phyloP scores from a whole-genome alignment of 139 green algal species.

The Yamagishiella unicocca region DNA sequence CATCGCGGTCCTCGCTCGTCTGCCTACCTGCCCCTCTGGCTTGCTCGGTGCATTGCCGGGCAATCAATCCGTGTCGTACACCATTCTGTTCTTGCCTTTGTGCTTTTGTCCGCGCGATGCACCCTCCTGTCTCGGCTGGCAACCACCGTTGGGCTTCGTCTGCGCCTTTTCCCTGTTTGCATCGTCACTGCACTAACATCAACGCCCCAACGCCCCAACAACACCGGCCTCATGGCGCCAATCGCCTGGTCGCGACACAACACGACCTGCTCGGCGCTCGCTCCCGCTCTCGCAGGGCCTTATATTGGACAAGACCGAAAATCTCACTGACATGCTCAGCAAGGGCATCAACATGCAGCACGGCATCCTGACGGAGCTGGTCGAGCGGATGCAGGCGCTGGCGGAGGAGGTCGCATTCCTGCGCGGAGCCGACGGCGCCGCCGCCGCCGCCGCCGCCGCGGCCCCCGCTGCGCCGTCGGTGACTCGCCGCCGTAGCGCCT shows the following conservation, averaged over 20 bases:
- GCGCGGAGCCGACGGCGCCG: background rate
- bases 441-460: background rate
- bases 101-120: background rate
- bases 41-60: background rate
- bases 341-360: background rate
- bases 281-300: background rate
- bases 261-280: background rate
- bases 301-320: conserved; percentile 15
- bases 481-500: background rate
- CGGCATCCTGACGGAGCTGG: background rate
- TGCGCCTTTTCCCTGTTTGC: background rate
- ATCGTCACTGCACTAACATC: too few species aligned
- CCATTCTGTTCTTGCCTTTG: background rate
- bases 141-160: background rate
- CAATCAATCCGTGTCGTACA: background rate
- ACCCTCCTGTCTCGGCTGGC: background rate
- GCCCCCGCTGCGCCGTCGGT: background rate
- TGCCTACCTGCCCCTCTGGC: too few species aligned
- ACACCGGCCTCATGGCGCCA: background rate
- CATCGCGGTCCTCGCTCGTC: too few species aligned
- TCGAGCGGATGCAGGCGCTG: background rate
- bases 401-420: background rate
- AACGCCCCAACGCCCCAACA: too few species aligned
- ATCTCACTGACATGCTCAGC: background rate
- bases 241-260: background rate